phyloP scores from a whole-genome alignment of 2,329 filamentous ascomycete species.

The Berkeleyomyces rouxiae region DNA sequence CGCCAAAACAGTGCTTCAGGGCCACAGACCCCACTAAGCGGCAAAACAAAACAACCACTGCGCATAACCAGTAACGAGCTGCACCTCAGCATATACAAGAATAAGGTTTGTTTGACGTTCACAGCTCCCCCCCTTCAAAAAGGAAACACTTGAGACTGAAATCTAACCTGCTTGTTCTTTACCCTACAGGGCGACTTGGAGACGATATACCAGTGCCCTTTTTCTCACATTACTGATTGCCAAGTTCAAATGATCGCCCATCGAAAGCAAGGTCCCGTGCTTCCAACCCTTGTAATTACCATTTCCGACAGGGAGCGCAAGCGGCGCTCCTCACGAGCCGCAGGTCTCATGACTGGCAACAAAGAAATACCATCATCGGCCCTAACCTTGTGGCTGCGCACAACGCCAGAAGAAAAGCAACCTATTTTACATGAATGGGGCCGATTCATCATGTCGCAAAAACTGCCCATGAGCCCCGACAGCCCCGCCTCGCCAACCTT shows the following conservation, averaged over 20 bases:
- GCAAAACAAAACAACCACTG: constrained; percentile 20
- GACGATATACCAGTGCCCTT: constrained; percentile 35
- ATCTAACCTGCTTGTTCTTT: neutral
- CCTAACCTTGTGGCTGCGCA: constrained; percentile 40
- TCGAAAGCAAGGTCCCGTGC: constrained; percentile 42
- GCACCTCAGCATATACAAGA: constrained; percentile 37
- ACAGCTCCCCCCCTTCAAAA: neutral
- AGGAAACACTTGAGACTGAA: neutral
- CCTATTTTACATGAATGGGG: constrained; percentile 43
- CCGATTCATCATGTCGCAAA: constrained; percentile 32
- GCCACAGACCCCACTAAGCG: constrained; percentile 23
- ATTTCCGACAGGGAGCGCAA: constrained; percentile 46
- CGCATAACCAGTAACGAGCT: constrained; percentile 21
- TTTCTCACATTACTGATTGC: constrained; percentile 37
- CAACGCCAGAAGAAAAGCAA: constrained; percentile 31
- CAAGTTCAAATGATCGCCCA: constrained; percentile 42
- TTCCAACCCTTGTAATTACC: constrained; percentile 42
- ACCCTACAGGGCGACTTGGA: constrained; percentile 33
- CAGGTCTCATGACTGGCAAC: constrained; percentile 33
- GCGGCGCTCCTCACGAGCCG: constrained; percentile 45
- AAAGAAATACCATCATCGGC: constrained; percentile 27
- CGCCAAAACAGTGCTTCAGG: constrained; percentile 9
- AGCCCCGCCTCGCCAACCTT: constrained; percentile 39
- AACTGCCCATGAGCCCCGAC: constrained; percentile 30
- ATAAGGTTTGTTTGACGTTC: constrained; percentile 27